Percentiles rank a stretch among this genome's conserved stretches.
These are phyloP conservation scores for Berkeleyomyces basicola DNA, from an alignment of 2,329 filamentous ascomycete species.

Conservation along the genomic window DNA sequence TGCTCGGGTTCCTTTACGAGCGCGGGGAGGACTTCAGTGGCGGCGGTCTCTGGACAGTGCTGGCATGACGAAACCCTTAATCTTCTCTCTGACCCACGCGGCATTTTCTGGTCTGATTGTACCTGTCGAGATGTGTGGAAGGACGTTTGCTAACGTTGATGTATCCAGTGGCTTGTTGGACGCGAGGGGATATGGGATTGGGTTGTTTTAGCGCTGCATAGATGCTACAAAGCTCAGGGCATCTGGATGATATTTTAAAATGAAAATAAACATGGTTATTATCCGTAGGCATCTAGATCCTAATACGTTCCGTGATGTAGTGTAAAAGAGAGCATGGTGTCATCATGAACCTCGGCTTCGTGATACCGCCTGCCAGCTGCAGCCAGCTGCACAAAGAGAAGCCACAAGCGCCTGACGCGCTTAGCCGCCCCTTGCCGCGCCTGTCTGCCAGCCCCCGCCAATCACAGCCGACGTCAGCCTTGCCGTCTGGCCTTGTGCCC, in stretches of 20 bases:
- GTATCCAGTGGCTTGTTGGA: no score
- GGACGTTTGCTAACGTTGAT: neutral
- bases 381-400: neutral
- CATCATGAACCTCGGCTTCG: neutral
- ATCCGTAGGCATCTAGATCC: no score
- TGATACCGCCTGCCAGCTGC: neutral
- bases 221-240: no score
- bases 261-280: no score
- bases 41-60: constrained; percentile 6
- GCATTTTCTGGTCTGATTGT: neutral
- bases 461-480: constrained; percentile 4
- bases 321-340: neutral
- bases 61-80: constrained; percentile 26
- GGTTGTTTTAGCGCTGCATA: no score
- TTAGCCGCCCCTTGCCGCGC: neutral
- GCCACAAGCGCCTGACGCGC: constrained; percentile 4
- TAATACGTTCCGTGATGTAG: no score
- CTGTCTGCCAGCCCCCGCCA: neutral
- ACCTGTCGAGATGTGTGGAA: neutral
- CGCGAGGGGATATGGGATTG: no score
- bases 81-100: constrained; percentile 35
- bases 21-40: constrained; percentile 8
- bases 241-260: no score
- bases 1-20: neutral
- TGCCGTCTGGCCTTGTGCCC: neutral